Evolutionary conservation across 805 yeast species (phyloP).

Genomic region (Zygoascus bituminiphila): DNA sequence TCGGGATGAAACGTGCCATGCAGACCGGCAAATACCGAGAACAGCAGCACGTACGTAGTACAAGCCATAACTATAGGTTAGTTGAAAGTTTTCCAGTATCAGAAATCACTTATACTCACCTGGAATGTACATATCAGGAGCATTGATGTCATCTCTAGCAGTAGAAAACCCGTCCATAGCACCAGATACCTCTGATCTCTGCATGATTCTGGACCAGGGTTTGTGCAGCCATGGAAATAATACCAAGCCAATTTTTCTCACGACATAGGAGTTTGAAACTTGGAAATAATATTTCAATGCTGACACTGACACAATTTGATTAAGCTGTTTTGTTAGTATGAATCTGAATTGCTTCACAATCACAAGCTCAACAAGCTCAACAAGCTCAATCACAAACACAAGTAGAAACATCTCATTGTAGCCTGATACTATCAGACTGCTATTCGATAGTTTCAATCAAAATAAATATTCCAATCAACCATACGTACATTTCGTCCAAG

Average conservation of each 20-base stretch:
- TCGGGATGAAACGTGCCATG: constrained; percentile 90
- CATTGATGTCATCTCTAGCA: constrained; percentile 81
- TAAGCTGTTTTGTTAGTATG: constrained; percentile 28
- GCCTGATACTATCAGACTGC: no score
- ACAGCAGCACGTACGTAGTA: constrained; percentile 73
- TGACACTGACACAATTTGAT: constrained; percentile 39
- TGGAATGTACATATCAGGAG: constrained; percentile 96
- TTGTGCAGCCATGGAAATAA: constrained; percentile 79
- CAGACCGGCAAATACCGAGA: constrained; percentile 80
- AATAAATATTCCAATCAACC: no score
- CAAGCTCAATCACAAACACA: no score
- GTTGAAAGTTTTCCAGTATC: constrained; percentile 81
- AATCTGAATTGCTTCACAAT: no score
- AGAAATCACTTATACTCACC: constrained; percentile 55
- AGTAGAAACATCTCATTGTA: no score
- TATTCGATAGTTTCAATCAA: no score
- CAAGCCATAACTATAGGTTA: constrained; percentile 79
- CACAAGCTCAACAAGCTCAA: no score
- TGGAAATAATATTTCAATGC: constrained; percentile 81
- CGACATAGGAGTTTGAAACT: constrained; percentile 82
- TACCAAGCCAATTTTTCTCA: constrained; percentile 61
- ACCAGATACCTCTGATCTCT: constrained; percentile 32
- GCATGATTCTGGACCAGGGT: constrained; percentile 62
- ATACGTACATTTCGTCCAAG: constrained; percentile 58
- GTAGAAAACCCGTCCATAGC: constrained; percentile 48